Percentiles rank a stretch among this genome's conserved stretches.
Evolutionary conservation across 164 flowering plant genomes (phyloP).

Genomic region (Annona cherimola): DNA sequence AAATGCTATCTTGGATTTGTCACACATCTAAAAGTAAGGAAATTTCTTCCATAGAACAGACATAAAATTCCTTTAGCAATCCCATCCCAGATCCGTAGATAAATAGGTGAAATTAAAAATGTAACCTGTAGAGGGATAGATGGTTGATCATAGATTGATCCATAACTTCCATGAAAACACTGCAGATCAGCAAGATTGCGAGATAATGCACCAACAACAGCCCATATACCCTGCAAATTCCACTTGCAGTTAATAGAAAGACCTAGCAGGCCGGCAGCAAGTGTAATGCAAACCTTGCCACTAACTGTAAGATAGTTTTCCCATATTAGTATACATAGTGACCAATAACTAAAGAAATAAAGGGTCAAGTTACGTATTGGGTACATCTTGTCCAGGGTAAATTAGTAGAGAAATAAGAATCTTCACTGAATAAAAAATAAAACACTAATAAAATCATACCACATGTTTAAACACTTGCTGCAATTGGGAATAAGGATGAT

Average conservation of each 20-base stretch:
- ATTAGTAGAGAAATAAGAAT: neutral
- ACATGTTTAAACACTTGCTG: slow-evolving; percentile 70
- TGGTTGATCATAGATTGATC: slow-evolving; percentile 51
- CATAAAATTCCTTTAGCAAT: neutral
- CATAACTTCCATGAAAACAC: slow-evolving; percentile 33
- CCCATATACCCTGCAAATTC: slow-evolving; percentile 43
- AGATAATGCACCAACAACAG: slow-evolving; percentile 52
- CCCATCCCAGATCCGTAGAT: neutral
- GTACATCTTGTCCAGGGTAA: neutral
- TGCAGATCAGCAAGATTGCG: slow-evolving; percentile 51
- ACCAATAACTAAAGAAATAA: too few species aligned
- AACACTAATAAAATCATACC: slow-evolving; percentile 25
- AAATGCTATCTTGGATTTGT: neutral
- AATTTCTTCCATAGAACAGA: neutral
- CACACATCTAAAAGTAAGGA: neutral
- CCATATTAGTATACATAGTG: too few species aligned
- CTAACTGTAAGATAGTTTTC: neutral
- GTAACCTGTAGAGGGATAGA: slow-evolving; percentile 29
- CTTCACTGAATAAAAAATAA: neutral
- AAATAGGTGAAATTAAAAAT: neutral
- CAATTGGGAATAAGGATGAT: slow-evolving; percentile 78
- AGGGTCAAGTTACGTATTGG: neutral
- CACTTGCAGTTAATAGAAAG: neutral
- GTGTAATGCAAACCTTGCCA: neutral
- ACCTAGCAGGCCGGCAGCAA: neutral